Evolutionary conservation across 495 filamentous ascomycete species (phyloP), one percentile per base, ranked within the genome.

Genomic region (Penicilliopsis zonata): DNA sequence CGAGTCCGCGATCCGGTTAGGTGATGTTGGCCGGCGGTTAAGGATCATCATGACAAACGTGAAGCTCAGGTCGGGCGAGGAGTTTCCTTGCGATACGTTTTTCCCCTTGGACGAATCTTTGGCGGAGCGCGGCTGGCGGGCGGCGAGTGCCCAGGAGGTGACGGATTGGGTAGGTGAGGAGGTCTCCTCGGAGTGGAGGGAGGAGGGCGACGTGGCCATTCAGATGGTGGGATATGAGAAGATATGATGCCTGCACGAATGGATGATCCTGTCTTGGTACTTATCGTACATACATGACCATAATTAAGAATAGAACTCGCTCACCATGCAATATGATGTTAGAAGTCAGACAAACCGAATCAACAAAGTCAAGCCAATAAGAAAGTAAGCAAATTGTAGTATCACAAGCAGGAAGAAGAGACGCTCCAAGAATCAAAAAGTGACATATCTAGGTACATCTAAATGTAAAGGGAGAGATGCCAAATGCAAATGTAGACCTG

Each of bases 71-170:
- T 17, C 5, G 5, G 3, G 3, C 18, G 43, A 51, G 42, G 35
- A 74, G 31, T 94, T 79, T 59, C 84, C 86, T 41, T 94, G 86
- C 53, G 90, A 98, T 75, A 81, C 80, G 0, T 80, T 80, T 38
- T 95, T 95, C 49, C 80, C 82, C 4, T 39, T 80, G 16, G 59
- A 68, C 50, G 41, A 39, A 24, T 36, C 60, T 25, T 34, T 38
- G 12, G 9, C 9, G 13, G 31, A 44, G 35, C 41, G 47, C 42
- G 54, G 53, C 6, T 66, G 61, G 61, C 38, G 55, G 43, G 47
- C 35, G 45, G 61, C 41, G 26, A 55, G 50, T 37, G 13, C 44
- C 4, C 34, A 37, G 22, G 61, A 64, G 42, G 47, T 66, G 19
- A 47, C 52, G 10, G 53, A 44, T 37, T 65, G 61, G 62, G 58